A percentile compares a stretch with the other conserved stretches of the same genome.
phyloP scores from a whole-genome alignment of 2,329 filamentous ascomycete genomes.

The Nigrospora oryzae region DNA sequence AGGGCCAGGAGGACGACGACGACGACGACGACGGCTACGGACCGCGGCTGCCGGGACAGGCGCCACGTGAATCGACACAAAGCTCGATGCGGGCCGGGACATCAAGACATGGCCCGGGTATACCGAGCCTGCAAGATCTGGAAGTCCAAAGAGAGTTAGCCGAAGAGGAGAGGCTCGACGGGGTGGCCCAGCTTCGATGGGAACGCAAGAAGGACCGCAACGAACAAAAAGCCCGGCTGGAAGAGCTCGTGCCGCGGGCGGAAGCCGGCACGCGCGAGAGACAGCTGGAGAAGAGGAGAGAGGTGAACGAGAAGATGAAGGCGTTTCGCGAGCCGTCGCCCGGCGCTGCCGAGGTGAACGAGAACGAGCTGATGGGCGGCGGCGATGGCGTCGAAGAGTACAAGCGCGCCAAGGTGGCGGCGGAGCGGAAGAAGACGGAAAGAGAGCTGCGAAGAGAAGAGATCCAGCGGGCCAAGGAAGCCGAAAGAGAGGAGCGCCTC shows the following conservation, averaged over 20 bases:
- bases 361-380: slow-evolving; percentile 71
- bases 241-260: slow-evolving; percentile 76
- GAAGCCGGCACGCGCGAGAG: slow-evolving; percentile 78
- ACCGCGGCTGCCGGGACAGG: slow-evolving; percentile 23
- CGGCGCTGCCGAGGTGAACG: slow-evolving; percentile 42
- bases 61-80: slow-evolving; percentile 13
- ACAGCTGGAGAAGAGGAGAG: slow-evolving; percentile 75
- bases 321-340: slow-evolving; percentile 64
- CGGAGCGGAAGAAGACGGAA: slow-evolving; percentile 72
- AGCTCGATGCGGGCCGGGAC: slow-evolving; percentile 8
- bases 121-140: slow-evolving; percentile 69
- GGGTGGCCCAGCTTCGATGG: slow-evolving; percentile 44
- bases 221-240: slow-evolving; percentile 61
- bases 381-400: slow-evolving; percentile 56
- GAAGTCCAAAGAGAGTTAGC: slow-evolving; percentile 45
- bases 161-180: slow-evolving; percentile 37
- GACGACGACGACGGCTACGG: slow-evolving; percentile 56
- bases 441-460: slow-evolving; percentile 78
- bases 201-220: slow-evolving; percentile 57
- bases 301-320: slow-evolving; percentile 63
- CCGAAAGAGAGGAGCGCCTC: slow-evolving; percentile 72
- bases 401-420: slow-evolving; percentile 56
- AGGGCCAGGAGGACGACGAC: slow-evolving; percentile 22
- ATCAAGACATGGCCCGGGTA: slow-evolving; percentile 41
- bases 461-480: slow-evolving; percentile 62